Conservation (phyloP, 345 rosid species). For the Syzygium jambos region DNA sequence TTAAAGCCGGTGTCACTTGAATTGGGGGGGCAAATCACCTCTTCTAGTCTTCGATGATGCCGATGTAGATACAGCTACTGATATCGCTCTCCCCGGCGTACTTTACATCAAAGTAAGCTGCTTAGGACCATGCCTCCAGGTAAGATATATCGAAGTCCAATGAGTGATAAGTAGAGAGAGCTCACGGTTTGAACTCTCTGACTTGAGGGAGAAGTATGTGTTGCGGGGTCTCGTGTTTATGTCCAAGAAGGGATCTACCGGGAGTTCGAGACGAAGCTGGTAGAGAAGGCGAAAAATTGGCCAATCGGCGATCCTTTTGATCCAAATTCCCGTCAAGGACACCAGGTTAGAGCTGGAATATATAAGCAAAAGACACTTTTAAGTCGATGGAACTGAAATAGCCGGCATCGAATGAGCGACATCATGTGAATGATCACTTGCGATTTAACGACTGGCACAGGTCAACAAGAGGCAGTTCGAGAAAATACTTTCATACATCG, state of each 20-base stretch:
- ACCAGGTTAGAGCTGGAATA: conserved; percentile 38
- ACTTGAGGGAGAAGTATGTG: conserved; percentile 70
- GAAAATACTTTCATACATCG: conserved; percentile 53
- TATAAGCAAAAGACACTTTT: not conserved
- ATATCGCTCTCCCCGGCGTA: conserved; percentile 46
- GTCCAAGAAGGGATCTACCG: conserved; percentile 82
- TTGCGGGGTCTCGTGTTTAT: conserved; percentile 65
- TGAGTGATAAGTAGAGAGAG: not conserved
- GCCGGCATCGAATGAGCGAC: not conserved
- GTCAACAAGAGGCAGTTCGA: conserved; percentile 50
- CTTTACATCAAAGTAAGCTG: conserved; percentile 39
- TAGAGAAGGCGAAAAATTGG: conserved; percentile 46
- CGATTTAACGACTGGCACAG: conserved; percentile 6
- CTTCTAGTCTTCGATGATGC: conserved; percentile 73
- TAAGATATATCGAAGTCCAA: not conserved
- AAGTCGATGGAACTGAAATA: not conserved
- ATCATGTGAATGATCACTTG: not conserved
- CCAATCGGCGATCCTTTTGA: conserved; percentile 78
- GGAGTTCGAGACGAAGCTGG: conserved; percentile 36
- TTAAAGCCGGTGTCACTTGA: conserved; percentile 68
- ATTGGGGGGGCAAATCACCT: conserved; percentile 90
- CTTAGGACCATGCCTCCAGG: not conserved
- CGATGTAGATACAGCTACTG: conserved; percentile 44
- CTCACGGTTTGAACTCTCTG: not conserved
- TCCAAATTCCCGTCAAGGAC: conserved; percentile 46